Evolutionary conservation across 1,284 basidiomycete genomes (phyloP), one percentile per base, ranked within the genome.

Genomic region (Fomitopsis betulina): DNA sequence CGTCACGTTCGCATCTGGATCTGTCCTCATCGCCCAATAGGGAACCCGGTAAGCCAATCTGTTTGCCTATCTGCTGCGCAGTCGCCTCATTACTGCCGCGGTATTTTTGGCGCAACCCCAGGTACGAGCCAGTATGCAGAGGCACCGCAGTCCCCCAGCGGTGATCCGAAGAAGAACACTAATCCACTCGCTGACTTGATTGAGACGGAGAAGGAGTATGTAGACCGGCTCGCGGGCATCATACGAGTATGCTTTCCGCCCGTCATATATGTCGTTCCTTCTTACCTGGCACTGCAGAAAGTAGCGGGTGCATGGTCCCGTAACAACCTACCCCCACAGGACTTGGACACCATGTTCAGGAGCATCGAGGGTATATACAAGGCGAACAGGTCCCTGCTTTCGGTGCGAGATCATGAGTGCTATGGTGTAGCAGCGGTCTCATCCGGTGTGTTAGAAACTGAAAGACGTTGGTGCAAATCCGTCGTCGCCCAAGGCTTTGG

Each of bases 241-340:
- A 97, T 99, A 67, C 85, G 94, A 68, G 95, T 96, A 70, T 64
- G 91, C 13, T 15, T 76, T n/a, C 39, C 54, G 55, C 45, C 19
- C 42, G 47, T 57, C 38, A 52, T 55, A 15, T 58, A 32, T 54
- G 49, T 56, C 27, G 58, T 55, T 58, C 21, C 13, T 61, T 54
- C 58, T 57, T 58, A 63, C 54, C 25, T 47, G 25, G 54, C 55
- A 47, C 42, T 63, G 23, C 68, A 98, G 93, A 94, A 93, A 84
- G 93, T 98, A 8, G 97, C 97, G 4, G 89, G 89, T 27, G 97
- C 97, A 56, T 99, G 96, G 96, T 98, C 95, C 13, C 81, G 94
- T 42, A 85, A 87, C 50, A 97, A 98, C 73, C 87, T 99, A 45
- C 96, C 97, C 17, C 97, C 96, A 1, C 84, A 84, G 13, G 90